Conservation (phyloP, 2,329 filamentous ascomycete genomes). For the Trichoderma polysporum region DNA sequence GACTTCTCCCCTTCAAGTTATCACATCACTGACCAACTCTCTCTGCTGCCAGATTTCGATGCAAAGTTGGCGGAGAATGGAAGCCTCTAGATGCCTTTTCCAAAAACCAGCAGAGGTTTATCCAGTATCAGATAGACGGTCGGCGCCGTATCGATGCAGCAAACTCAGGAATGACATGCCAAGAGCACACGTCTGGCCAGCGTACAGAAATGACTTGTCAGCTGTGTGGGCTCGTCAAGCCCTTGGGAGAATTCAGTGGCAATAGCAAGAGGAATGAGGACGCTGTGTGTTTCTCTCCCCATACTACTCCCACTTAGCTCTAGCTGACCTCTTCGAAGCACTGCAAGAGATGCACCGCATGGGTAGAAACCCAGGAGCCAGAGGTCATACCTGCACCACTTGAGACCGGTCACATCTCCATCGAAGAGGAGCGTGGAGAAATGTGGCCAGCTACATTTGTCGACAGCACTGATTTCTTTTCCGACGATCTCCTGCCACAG, state of each 20-base stretch:
- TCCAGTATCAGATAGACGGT: conserved; percentile 25
- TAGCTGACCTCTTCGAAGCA: conserved; percentile 28
- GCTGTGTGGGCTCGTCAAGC: conserved; percentile 32
- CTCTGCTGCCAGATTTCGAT: conserved; percentile 32
- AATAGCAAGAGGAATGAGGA: conserved; percentile 30
- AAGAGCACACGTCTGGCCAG: conserved; percentile 32
- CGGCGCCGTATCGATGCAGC: conserved; percentile 28
- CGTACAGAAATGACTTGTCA: conserved; percentile 33
- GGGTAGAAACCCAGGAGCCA: conserved; percentile 39
- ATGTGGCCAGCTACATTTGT: conserved; percentile 20
- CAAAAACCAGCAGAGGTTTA: conserved; percentile 32
- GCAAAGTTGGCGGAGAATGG: conserved; percentile 40
- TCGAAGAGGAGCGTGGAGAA: conserved; percentile 29
- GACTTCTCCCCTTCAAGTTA: too few species aligned
- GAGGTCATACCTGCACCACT: conserved; percentile 32
- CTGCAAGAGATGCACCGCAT: conserved; percentile 38
- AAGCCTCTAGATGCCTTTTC: conserved; percentile 35
- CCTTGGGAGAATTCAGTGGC: conserved; percentile 34
- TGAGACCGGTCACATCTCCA: conserved; percentile 36
- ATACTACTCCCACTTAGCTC: neutral
- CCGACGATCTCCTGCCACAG: conserved; percentile 23
- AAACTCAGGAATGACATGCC: conserved; percentile 39
- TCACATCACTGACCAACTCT: neutral
- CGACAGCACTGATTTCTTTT: conserved; percentile 31
- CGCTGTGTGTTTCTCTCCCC: conserved; percentile 29